A percentile compares a stretch with the other conserved stretches of the same genome.
These are phyloP conservation scores for Dendrobium catenatum DNA, from an alignment of 106 monocot genomes.

Conservation along the genomic window DNA sequence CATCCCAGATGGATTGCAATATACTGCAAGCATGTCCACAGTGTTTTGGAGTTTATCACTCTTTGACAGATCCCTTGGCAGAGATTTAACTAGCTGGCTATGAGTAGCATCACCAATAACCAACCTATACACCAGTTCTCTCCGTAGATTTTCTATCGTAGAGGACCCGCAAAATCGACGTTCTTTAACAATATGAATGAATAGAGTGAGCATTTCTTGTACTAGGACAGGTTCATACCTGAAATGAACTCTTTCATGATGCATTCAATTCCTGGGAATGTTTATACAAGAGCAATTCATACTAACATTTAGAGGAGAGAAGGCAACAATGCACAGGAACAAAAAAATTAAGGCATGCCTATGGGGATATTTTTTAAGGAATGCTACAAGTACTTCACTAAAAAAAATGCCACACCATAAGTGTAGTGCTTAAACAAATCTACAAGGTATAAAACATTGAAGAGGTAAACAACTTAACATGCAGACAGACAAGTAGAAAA, in stretches of 20 bases:
- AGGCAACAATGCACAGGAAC: background rate
- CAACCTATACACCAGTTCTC: slow-evolving; percentile 69
- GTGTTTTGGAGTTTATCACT: slow-evolving; percentile 50
- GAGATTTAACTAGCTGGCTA: slow-evolving; percentile 75
- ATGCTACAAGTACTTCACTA: background rate
- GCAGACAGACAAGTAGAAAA: no score
- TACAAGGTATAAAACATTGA: background rate
- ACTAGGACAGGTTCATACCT: slow-evolving; percentile 89
- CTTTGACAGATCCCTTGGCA: slow-evolving; percentile 73
- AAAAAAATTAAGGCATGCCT: background rate
- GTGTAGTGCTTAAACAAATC: background rate
- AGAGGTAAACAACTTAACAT: background rate
- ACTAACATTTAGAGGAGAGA: background rate
- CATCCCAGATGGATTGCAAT: slow-evolving; percentile 81
- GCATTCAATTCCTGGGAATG: slow-evolving; percentile 2
- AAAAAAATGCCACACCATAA: background rate
- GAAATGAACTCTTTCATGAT: slow-evolving; percentile 16
- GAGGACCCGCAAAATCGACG: slow-evolving; percentile 80
- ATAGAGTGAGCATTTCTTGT: slow-evolving; percentile 76
- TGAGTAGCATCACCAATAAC: slow-evolving; percentile 81
- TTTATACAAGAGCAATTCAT: slow-evolving; percentile 1
- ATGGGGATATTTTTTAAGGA: background rate
- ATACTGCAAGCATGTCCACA: slow-evolving; percentile 62
- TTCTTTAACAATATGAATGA: slow-evolving; percentile 88
- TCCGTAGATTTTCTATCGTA: slow-evolving; percentile 52